These are phyloP conservation scores for Coemansia sp. DNA, from an alignment of 192 early-diverging fungal species.

Conservation along the genomic window DNA sequence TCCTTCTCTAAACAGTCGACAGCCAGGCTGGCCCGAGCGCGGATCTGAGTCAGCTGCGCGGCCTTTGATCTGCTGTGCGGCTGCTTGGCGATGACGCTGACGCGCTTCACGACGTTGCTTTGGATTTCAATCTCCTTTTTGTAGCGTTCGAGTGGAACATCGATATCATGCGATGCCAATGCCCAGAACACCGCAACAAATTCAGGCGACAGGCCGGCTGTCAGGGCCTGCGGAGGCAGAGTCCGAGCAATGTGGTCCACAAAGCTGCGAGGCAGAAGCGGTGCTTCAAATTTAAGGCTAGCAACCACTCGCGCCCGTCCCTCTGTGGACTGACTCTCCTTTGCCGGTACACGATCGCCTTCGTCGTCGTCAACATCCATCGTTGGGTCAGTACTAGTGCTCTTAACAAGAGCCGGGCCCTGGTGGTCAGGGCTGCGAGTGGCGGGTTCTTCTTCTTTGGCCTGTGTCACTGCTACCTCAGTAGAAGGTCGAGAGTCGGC, in stretches of 20 bases:
- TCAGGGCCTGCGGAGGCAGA: conserved; percentile 14
- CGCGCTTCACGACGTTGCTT: conserved; percentile 25
- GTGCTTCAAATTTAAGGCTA: conserved; percentile 32
- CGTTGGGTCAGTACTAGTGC: background rate
- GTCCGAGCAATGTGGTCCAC: conserved; percentile 32
- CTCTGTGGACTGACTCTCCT: background rate
- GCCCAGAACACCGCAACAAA: conserved; percentile 49
- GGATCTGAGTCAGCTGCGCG: conserved; percentile 21
- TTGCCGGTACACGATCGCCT: background rate
- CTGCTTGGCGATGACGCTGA: conserved; percentile 26
- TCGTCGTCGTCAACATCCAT: conserved; percentile 16
- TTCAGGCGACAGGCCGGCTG: conserved; percentile 36
- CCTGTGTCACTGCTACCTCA: background rate
- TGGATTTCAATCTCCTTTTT: conserved; percentile 35
- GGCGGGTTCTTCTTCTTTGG: background rate
- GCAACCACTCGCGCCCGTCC: conserved; percentile 21
- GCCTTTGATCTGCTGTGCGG: conserved; percentile 23
- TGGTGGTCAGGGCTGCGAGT: background rate
- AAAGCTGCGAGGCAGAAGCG: conserved; percentile 40
- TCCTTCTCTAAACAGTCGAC: conserved; percentile 38
- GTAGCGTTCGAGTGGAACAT: conserved; percentile 38
- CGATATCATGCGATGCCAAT: conserved; percentile 38
- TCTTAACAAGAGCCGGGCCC: background rate
- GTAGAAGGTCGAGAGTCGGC: background rate
- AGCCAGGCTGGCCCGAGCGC: conserved; percentile 21